phyloP scores from a whole-genome alignment of 2,329 filamentous ascomycete species.

The Exophiala viscosa region DNA sequence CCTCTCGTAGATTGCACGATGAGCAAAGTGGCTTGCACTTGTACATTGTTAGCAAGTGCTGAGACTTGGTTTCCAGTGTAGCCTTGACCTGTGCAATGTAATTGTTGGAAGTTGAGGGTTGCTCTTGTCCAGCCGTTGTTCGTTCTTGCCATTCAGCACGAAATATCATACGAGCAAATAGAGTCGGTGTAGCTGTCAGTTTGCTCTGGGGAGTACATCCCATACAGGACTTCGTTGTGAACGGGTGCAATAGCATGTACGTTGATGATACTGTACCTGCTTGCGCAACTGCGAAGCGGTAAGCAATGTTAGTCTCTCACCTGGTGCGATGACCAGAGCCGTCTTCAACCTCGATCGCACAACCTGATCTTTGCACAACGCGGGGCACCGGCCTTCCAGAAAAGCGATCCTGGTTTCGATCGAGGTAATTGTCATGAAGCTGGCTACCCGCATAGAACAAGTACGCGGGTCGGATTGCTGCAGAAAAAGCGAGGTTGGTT shows the following conservation, averaged over 20 bases:
- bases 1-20: not conserved
- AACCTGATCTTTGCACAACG: conserved; percentile 15
- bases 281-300: not conserved
- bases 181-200: conserved; percentile 18
- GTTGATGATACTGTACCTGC: not conserved
- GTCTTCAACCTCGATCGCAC: conserved; percentile 1
- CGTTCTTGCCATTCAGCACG: not conserved
- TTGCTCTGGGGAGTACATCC: not conserved
- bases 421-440: conserved; percentile 18
- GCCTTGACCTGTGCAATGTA: conserved; percentile 7
- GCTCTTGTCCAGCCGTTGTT: not conserved
- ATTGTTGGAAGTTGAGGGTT: not conserved
- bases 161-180: not conserved
- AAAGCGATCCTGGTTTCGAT: not conserved
- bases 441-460: conserved; percentile 4
- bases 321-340: not conserved
- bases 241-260: not conserved
- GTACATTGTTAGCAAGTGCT: conserved; percentile 1
- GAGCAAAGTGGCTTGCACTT: not conserved
- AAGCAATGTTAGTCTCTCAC: not conserved
- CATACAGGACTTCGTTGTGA: not conserved
- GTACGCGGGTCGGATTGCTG: conserved; percentile 3
- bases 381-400: conserved; percentile 7
- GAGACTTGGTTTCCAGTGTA: conserved; percentile 17
- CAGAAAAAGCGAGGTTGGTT: conserved; percentile 10